Base-by-base conservation (phyloP, 2,329 filamentous ascomycete genomes). In the Leptographium galeiforme region DNA sequence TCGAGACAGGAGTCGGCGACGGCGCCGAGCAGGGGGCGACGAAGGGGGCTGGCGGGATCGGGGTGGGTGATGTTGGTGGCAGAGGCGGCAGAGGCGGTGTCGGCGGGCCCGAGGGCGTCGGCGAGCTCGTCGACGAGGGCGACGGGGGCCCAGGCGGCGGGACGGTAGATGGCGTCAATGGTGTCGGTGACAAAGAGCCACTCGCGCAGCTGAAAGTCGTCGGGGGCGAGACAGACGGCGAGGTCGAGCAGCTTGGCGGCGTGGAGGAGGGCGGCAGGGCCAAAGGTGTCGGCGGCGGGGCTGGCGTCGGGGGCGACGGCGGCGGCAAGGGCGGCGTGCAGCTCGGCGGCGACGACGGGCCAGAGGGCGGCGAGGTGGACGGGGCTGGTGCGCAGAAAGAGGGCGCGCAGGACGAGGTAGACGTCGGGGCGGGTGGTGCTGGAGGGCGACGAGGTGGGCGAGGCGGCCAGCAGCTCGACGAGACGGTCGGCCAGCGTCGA, bases 131-230 rank as follows among this genome's bases (percentile, higher is more conserved):
- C 93, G 0, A 87, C 85, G 6, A 97, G 76, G 3, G 88, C 88
- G 3, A 86, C 72, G 1, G 88, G 78, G 56, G 82, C 77, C 69
- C 84, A 84, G 51, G 74, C 72, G 14, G 80, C 70, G 0, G 88
- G 83, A 13, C 87, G 82, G 68, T 98, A 95, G 38, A 98, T 87
- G 1, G 93, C 90, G 62, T 98, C 93, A 58, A 96, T 90, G 14
- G 91, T 97, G 67, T 98, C 93, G 2, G 89, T 95, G 53, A 98
- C 84, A 67, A 95, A 98, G 5, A 97, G 79, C 93, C 93, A 98
- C 71, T 96, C 89, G 62, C 95, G 85, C n/a, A 97, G 78, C 67
- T 97, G 93, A 69, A 97, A 98, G 66, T 98, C 93, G 60, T 98
- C 93, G 0, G 90, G 91, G 6, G 87, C 85, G 8, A 90, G 75